Conservation (phyloP, 163 green algal genomes). For the Volvox carteri region DNA sequence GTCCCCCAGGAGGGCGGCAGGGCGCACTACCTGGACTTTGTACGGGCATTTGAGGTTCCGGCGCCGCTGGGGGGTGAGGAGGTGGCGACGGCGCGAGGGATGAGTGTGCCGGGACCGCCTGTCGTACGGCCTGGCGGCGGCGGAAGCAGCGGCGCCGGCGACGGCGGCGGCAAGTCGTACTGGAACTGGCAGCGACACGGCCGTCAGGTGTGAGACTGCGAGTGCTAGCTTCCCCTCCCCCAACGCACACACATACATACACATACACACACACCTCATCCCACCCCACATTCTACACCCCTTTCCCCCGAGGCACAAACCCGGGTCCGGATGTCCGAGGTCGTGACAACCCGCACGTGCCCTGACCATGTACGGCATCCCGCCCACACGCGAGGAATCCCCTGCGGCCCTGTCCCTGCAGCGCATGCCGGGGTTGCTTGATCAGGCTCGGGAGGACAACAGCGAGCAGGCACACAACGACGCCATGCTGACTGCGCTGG, state of each 20-base stretch:
- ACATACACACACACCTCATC: not conserved
- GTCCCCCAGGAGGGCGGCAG: conserved; percentile 7
- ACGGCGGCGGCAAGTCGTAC: conserved; percentile 5
- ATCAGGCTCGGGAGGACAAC: conserved; percentile 19
- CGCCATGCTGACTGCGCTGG: conserved; percentile 27
- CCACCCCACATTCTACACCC: not conserved
- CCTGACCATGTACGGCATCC: no score
- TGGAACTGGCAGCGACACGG: conserved; percentile 47
- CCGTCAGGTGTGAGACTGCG: not conserved
- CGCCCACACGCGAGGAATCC: no score
- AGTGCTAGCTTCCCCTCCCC: not conserved
- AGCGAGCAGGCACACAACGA: conserved; percentile 22
- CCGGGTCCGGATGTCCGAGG: not conserved
- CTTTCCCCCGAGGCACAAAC: no score
- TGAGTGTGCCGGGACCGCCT: conserved; percentile 32
- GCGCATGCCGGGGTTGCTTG: conserved; percentile 28
- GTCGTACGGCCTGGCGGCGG: conserved; percentile 15
- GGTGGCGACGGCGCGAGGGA: not conserved
- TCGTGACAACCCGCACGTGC: not conserved
- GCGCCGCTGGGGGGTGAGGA: conserved; percentile 16
- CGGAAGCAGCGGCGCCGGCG: not conserved
- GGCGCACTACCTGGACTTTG: conserved; percentile 44
- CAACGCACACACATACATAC: not conserved
- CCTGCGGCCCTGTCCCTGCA: not conserved
- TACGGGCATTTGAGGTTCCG: conserved; percentile 11